Base-by-base conservation (phyloP, 106 monocot species). In the Agapanthus africanus region DNA sequence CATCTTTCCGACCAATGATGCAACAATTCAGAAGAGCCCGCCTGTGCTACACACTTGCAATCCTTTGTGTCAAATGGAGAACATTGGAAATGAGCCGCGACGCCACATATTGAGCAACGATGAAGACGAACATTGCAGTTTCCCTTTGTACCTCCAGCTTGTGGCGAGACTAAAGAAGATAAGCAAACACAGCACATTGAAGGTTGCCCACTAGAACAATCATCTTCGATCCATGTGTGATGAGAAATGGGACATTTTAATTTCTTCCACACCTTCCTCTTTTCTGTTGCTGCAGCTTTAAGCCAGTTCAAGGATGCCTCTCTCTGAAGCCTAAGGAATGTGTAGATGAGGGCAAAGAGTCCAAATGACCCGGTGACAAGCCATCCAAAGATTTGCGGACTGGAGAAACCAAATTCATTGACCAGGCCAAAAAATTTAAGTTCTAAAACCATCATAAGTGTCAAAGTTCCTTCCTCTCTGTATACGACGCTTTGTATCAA, bases 1-100 rank as follows among this genome's bases (percentile, higher is more conserved):
- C 86, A 87, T 88, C 84, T 79, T 66, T 84, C 93, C 4, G 93
- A 87, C 93, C 93, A 94, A 69, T 90, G 93, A 36, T 94, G 93
- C 36, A 94, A 77, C 72, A 94, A 73, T 1, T 80, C 67, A 15
- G 76, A 26, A 22, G 81, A 66, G 71, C 93, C 90, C 44, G 78
- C 78, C 74, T 87, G 93, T 30, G 90, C 79, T 6, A 82, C 78
- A 76, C 84, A 82, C 60, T 94, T 94, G 73, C 93, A 94, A 65
- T 94, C 93, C 68, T 80, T 82, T 37, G 81, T 40, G 19, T 87
- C 84, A 60, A 44, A 78, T 11, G 47, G 69, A 19, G 82, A 86
- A 68, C 93, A 94, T 33, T 63, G 25, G 16, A 66, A 78, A 87
- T 94, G 93, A 31, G 87, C 79, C 44, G 79, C 89, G 71, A 84